Percentiles rank a stretch among this genome's conserved stretches.
These are phyloP conservation scores for Chenopodium berlandieri DNA, from an alignment of 148 eudicot species.

Conservation along the genomic window DNA sequence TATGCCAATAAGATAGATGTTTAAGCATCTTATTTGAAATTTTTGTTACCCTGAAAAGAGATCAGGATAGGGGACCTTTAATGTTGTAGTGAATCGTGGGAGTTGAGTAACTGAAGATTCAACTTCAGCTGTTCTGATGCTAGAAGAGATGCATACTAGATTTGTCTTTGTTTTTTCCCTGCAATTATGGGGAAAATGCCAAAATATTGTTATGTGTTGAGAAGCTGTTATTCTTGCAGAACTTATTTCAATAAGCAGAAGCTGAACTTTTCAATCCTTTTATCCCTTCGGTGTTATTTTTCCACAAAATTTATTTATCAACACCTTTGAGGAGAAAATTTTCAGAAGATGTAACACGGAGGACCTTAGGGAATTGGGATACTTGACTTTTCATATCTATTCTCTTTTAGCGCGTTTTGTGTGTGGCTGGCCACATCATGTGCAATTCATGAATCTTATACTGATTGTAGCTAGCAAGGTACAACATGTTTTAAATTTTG, in stretches of 20 bases:
- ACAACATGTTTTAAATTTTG: too few relatives aligned
- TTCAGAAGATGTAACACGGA: too few relatives aligned
- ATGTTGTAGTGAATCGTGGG: background rate
- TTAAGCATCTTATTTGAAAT: background rate
- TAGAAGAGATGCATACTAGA: background rate
- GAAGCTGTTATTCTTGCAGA: background rate
- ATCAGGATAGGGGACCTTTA: background rate
- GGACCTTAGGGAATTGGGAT: too few relatives aligned
- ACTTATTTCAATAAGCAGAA: background rate
- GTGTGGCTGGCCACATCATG: too few relatives aligned
- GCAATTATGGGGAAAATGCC: background rate
- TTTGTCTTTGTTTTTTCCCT: background rate
- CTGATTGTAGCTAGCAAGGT: too few relatives aligned
- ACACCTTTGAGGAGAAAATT: too few relatives aligned
- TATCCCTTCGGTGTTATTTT: too few relatives aligned
- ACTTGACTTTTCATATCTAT: too few relatives aligned
- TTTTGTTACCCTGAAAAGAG: background rate
- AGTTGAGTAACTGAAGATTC: background rate
- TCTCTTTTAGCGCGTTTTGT: too few relatives aligned
- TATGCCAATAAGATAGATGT: conserved; percentile 11
- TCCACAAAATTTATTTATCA: background rate
- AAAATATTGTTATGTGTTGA: background rate
- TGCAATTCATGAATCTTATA: too few relatives aligned
- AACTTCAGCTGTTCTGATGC: background rate
- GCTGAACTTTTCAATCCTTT: background rate